A percentile compares a stretch with the other conserved stretches of the same genome.
Conservation (phyloP, 108 stramenopile species). For the Fragilariopsis cylindrus region DNA sequence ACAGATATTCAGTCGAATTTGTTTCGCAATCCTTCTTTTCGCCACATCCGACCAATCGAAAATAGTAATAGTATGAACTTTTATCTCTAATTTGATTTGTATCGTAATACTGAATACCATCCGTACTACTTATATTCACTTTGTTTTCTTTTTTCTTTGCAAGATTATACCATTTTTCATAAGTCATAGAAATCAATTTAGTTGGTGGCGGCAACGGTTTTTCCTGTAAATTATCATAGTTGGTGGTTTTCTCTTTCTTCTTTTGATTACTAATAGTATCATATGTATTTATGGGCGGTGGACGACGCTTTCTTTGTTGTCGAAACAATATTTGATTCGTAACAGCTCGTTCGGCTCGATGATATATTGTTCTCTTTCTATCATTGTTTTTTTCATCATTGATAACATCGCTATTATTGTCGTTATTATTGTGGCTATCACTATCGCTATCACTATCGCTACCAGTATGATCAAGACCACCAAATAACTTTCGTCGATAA, state of each 20-base stretch:
- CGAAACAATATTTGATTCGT: conserved; percentile 99
- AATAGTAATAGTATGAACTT: conserved; percentile 79
- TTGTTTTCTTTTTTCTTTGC: conserved; percentile 60
- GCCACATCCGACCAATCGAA: conserved; percentile 87
- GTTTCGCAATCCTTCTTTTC: conserved; percentile 68
- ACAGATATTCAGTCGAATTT: conserved; percentile 73
- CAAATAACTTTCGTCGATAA: conserved; percentile 80
- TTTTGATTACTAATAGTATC: no score
- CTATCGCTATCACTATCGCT: neutral
- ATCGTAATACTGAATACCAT: conserved; percentile 26
- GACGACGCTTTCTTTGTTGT: neutral
- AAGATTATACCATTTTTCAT: conserved; percentile 78
- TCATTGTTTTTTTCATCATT: neutral
- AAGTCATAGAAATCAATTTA: conserved; percentile 77
- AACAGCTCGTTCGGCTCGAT: conserved; percentile 75
- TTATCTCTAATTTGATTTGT: conserved; percentile 37
- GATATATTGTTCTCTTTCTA: conserved; percentile 15
- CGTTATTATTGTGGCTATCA: neutral
- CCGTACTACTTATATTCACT: conserved; percentile 48
- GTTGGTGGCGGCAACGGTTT: conserved; percentile 68
- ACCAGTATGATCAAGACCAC: conserved; percentile 24
- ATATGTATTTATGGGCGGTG: neutral
- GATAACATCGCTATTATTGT: neutral
- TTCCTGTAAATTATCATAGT: neutral
- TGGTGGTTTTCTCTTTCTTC: conserved; percentile 19